Conservation (phyloP, 108 stramenopile genomes). For the Aurantiochytrium sp. region DNA sequence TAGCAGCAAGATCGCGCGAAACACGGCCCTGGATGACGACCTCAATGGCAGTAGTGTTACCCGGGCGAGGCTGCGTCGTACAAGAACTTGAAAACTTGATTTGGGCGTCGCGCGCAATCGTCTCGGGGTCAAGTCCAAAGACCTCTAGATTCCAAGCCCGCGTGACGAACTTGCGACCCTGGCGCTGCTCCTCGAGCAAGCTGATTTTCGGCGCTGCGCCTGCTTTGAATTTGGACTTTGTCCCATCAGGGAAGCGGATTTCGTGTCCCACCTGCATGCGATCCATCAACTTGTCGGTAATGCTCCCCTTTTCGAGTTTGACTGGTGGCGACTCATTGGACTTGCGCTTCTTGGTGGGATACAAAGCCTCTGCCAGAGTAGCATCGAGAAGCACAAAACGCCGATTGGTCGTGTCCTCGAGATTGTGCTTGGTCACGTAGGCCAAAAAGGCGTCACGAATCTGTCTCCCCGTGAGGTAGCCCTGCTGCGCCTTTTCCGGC, state of each 20-base stretch:
- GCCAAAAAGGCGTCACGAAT: not conserved
- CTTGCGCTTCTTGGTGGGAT: not conserved
- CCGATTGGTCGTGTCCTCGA: not conserved
- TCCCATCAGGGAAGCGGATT: not conserved
- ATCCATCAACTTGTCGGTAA: not conserved
- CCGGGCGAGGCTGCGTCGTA: not conserved
- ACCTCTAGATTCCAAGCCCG: not conserved
- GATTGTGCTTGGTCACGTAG: not conserved
- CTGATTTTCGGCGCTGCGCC: not conserved
- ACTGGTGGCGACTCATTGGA: not conserved
- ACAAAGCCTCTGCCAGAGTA: not conserved
- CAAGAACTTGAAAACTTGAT: not conserved
- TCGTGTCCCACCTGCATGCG: not conserved
- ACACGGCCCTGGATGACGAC: not conserved
- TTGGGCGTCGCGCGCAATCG: not conserved
- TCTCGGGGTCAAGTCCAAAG: not conserved
- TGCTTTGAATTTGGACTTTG: not conserved
- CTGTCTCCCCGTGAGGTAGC: not conserved
- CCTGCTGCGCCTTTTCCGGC: not conserved
- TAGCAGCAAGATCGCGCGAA: not conserved
- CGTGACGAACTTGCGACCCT: not conserved
- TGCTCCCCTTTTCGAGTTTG: not conserved
- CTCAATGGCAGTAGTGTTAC: not conserved
- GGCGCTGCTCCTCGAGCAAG: not conserved
- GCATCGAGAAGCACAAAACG: not conserved